These are phyloP conservation scores for Mrakia blollopis DNA, from an alignment of 768 basidiomycete species.

Conservation along the genomic window DNA sequence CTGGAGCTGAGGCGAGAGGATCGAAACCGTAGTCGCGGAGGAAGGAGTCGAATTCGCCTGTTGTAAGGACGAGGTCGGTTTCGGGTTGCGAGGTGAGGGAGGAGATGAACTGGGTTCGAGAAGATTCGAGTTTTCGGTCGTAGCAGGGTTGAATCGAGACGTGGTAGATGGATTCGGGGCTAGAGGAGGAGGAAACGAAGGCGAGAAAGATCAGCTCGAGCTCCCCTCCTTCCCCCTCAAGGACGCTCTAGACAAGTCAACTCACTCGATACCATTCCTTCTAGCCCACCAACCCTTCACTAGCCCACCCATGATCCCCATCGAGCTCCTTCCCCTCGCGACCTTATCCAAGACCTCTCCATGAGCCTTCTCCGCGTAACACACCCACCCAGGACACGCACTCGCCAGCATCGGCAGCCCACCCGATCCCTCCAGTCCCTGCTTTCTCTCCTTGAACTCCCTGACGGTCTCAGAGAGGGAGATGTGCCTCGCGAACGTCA, in stretches of 20 bases:
- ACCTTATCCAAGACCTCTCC: slow-evolving; percentile 89
- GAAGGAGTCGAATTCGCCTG: slow-evolving; percentile 83
- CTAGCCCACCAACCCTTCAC: slow-evolving; percentile 81
- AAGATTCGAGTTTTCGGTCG: slow-evolving; percentile 98
- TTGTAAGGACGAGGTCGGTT: slow-evolving; percentile 95
- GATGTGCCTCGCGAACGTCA: slow-evolving; percentile 86
- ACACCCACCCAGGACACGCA: slow-evolving; percentile 98
- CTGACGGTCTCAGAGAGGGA: slow-evolving; percentile 71
- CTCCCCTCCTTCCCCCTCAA: background rate
- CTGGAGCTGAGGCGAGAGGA: slow-evolving; percentile 52
- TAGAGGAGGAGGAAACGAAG: slow-evolving; percentile 41
- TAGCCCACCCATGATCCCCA: slow-evolving; percentile 87
- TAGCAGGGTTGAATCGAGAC: slow-evolving; percentile 99
- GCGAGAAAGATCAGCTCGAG: background rate
- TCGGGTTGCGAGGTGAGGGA: slow-evolving; percentile 47
- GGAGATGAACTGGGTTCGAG: slow-evolving; percentile 53
- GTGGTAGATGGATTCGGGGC: slow-evolving; percentile 85
- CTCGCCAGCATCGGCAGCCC: slow-evolving; percentile 85
- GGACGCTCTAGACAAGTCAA: slow-evolving; percentile 33
- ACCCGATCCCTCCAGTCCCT: slow-evolving; percentile 29
- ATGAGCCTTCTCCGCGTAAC: slow-evolving; percentile 97
- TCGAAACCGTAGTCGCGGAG: slow-evolving; percentile 79
- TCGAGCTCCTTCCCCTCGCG: slow-evolving; percentile 80
- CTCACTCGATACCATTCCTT: slow-evolving; percentile 65
- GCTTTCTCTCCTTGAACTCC: slow-evolving; percentile 67